phyloP scores from a whole-genome alignment of 2,329 filamentous ascomycete species.

The Cladosporium austrohemisphaericum region DNA sequence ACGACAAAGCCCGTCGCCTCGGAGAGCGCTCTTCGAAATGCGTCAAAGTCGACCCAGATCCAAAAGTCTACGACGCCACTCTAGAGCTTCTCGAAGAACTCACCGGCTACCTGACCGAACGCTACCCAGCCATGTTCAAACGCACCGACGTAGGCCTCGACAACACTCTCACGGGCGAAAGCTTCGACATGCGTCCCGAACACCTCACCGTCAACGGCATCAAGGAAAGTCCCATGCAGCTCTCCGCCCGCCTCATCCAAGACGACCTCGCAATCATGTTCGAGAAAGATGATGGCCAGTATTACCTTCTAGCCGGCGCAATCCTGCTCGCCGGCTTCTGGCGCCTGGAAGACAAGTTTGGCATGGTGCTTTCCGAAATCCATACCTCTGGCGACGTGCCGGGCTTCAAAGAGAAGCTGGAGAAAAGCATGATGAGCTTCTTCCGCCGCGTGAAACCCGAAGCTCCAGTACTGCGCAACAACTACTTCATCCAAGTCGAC shows the following conservation, averaged over 20 bases:
- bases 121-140: conserved; percentile 69
- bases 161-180: conserved; percentile 69
- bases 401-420: conserved; percentile 65
- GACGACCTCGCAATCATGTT: conserved; percentile 85
- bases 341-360: conserved; percentile 75
- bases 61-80: conserved; percentile 57
- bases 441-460: conserved; percentile 69
- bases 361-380: conserved; percentile 74
- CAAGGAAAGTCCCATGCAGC: conserved; percentile 73
- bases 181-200: conserved; percentile 62
- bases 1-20: conserved; percentile 66
- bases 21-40: conserved; percentile 63
- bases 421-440: conserved; percentile 77
- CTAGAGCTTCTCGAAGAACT: conserved; percentile 75
- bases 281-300: conserved; percentile 70
- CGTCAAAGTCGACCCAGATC: conserved; percentile 63
- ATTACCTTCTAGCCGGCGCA: conserved; percentile 73
- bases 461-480: conserved; percentile 65
- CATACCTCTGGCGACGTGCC: conserved; percentile 76
- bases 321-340: conserved; percentile 80
- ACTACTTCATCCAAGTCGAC: conserved; percentile 87
- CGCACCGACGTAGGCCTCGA: conserved; percentile 62
- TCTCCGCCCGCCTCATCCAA: conserved; percentile 67
- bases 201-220: conserved; percentile 47
- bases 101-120: conserved; percentile 63